These are phyloP conservation scores for Datisca glomerata DNA, from an alignment of 306 rosid species.

Conservation along the genomic window DNA sequence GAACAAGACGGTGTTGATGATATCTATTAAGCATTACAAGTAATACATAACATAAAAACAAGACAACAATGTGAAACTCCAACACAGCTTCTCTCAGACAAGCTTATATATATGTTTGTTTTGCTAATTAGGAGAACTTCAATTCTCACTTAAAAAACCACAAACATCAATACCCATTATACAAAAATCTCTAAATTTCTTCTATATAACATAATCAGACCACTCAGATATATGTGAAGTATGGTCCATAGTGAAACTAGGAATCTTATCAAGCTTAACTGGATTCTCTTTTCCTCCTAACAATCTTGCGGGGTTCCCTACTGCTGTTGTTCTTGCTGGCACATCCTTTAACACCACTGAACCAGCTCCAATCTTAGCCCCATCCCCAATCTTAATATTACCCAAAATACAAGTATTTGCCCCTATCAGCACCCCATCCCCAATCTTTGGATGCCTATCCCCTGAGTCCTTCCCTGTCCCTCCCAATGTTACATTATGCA, in stretches of 20 bases:
- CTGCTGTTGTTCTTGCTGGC: conserved; percentile 82
- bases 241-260: conserved; percentile 91
- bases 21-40: too few relatives aligned
- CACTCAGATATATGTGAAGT: conserved; percentile 53
- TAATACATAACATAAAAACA: too few relatives aligned
- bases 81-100: too few relatives aligned
- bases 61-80: too few relatives aligned
- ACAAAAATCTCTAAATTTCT: not conserved
- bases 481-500: conserved; percentile 84
- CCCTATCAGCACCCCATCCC: conserved; percentile 84
- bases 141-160: too few relatives aligned
- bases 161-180: too few relatives aligned
- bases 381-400: conserved; percentile 64
- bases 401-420: conserved; percentile 87
- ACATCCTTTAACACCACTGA: conserved; percentile 86
- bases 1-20: too few relatives aligned
- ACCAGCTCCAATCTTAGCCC: conserved; percentile 86
- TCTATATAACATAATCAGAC: conserved; percentile 63
- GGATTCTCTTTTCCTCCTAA: conserved; percentile 82
- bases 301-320: conserved; percentile 83
- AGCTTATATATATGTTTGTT: too few relatives aligned
- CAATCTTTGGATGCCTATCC: conserved; percentile 88
- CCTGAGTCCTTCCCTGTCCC: conserved; percentile 76
- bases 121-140: too few relatives aligned
- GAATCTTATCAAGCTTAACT: conserved; percentile 52